These are phyloP conservation scores for Echinochloa phyllopogon DNA, from an alignment of 176 grass and related monocot genomes.

Conservation along the genomic window DNA sequence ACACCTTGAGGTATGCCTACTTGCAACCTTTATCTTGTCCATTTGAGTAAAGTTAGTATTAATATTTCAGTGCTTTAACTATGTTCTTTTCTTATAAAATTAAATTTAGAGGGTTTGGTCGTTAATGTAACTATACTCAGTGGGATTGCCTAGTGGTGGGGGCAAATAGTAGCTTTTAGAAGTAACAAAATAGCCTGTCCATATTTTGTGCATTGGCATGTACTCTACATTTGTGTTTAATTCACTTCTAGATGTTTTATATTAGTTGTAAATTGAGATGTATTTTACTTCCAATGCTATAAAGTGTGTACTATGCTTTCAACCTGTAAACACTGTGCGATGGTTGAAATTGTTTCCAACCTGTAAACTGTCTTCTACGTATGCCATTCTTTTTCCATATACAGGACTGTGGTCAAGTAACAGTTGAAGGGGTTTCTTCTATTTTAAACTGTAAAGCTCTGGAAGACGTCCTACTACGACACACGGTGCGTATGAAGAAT, in stretches of 20 bases:
- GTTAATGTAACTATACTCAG: not conserved
- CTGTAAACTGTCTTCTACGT: not conserved
- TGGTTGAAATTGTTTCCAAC: not conserved
- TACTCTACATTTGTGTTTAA: too few relatives aligned
- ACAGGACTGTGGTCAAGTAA: slow-evolving; percentile 83
- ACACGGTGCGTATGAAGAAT: slow-evolving; percentile 63
- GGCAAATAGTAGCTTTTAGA: not conserved
- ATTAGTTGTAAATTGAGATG: not conserved
- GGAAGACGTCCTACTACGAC: slow-evolving; percentile 73
- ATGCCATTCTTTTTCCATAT: not conserved
- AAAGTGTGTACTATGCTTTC: not conserved
- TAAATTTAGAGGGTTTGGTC: not conserved
- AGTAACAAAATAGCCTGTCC: not conserved
- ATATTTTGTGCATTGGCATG: not conserved
- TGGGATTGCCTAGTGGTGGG: not conserved
- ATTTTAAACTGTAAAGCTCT: slow-evolving; percentile 76
- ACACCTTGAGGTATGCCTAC: slow-evolving; percentile 61
- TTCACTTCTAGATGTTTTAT: slow-evolving; percentile 17
- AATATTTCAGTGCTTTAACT: not conserved
- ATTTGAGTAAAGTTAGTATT: not conserved
- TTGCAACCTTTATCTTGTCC: not conserved
- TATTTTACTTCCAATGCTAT: not conserved
- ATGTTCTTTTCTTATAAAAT: not conserved
- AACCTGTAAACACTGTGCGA: too few relatives aligned
- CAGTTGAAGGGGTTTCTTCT: slow-evolving; percentile 65